Percentiles rank a stretch among this genome's conserved stretches.
These are phyloP conservation scores for Neurospora sp. DNA, from an alignment of 2,329 filamentous ascomycete genomes.

Conservation along the genomic window DNA sequence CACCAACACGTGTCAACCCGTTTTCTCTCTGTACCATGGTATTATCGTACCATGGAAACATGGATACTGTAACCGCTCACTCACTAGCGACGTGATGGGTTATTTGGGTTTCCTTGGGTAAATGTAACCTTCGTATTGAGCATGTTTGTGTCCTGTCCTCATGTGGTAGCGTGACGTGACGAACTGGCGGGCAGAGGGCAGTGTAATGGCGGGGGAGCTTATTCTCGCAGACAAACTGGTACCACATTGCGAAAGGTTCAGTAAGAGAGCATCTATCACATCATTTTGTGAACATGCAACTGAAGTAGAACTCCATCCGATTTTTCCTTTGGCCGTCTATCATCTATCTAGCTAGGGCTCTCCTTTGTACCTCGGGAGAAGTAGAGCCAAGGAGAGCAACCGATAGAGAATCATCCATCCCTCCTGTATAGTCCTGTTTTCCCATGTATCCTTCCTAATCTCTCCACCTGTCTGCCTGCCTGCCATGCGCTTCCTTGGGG, in stretches of 20 bases:
- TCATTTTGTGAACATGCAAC: neutral
- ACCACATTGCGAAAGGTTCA: neutral
- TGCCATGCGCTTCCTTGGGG: neutral
- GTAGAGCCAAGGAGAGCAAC: neutral
- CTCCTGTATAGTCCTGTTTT: neutral
- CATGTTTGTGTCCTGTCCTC: neutral
- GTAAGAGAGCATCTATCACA: neutral
- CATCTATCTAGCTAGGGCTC: neutral
- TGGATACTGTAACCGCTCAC: neutral
- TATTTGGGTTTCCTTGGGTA: neutral
- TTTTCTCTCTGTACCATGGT: neutral
- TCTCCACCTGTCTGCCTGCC: neutral
- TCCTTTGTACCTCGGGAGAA: neutral
- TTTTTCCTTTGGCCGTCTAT: neutral
- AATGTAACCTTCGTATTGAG: neutral
- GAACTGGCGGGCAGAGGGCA: neutral
- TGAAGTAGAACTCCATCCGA: neutral
- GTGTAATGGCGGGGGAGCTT: neutral
- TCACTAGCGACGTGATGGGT: neutral
- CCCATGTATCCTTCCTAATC: neutral
- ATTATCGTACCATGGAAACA: neutral
- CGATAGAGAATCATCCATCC: neutral
- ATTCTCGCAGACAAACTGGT: neutral
- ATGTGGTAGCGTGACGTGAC: neutral
- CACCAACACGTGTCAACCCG: neutral